A percentile compares a stretch with the other conserved stretches of the same genome.
Conservation (phyloP, 192 early-diverging fungal species). For the Backusella macrospora region DNA sequence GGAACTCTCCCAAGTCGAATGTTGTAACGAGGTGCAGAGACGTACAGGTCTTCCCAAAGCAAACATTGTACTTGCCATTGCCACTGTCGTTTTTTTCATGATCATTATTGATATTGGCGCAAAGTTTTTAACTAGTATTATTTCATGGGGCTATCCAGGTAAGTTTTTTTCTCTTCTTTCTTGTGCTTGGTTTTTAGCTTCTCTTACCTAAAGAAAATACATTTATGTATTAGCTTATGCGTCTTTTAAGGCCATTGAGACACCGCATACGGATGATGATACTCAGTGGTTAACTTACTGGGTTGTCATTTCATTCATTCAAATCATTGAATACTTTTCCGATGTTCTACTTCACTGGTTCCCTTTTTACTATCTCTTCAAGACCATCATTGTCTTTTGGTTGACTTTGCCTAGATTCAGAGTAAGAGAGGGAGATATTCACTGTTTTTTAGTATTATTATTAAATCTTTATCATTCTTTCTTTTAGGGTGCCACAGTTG, state of each 20-base stretch:
- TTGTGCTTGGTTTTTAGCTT: not conserved
- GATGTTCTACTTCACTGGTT: conserved; percentile 91
- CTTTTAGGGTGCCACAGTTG: conserved; percentile 73
- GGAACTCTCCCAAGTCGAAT: conserved; percentile 69
- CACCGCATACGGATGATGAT: conserved; percentile 74
- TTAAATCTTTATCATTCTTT: not conserved
- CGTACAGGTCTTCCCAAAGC: conserved; percentile 84
- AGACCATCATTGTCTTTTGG: conserved; percentile 87
- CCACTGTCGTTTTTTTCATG: conserved; percentile 63
- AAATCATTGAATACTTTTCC: conserved; percentile 89
- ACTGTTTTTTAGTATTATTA: not conserved
- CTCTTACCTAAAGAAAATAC: no score
- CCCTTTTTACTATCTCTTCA: conserved; percentile 94
- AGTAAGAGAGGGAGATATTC: conserved; percentile 31
- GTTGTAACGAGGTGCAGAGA: conserved; percentile 68
- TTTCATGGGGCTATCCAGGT: conserved; percentile 34
- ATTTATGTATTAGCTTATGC: conserved; percentile 77
- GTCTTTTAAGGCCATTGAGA: conserved; percentile 92
- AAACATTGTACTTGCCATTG: conserved; percentile 69
- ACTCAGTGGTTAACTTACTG: conserved; percentile 95
- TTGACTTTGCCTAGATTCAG: conserved; percentile 73
- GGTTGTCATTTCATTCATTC: conserved; percentile 89
- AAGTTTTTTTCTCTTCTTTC: not conserved
- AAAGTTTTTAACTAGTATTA: conserved; percentile 67
- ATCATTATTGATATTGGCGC: conserved; percentile 90